Evolutionary conservation across 1,284 basidiomycete species (phyloP).

Genomic region (Ceratobasidium sp.): DNA sequence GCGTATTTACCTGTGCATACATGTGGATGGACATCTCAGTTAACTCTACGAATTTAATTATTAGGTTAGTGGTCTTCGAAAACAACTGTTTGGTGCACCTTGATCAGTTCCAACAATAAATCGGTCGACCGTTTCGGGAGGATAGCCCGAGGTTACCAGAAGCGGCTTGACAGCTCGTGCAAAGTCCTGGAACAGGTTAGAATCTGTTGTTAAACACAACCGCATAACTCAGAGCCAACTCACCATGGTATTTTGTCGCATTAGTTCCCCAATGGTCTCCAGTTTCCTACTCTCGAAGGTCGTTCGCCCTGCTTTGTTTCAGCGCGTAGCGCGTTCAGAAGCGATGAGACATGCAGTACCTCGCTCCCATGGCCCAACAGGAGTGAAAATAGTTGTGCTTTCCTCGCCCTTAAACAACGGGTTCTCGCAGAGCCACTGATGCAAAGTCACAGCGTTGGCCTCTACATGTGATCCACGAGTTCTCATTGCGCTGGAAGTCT

Average conservation of each 20-base stretch:
- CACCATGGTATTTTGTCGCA: conserved; percentile 45
- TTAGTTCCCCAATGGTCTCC: conserved; percentile 41
- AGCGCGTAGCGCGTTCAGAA: background rate
- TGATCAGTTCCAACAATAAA: conserved; percentile 40
- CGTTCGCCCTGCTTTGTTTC: conserved; percentile 22
- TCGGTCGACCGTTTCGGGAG: conserved; percentile 34
- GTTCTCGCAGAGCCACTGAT: conserved; percentile 42
- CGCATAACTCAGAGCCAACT: background rate
- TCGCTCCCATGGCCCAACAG: conserved; percentile 47
- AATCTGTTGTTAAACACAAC: background rate
- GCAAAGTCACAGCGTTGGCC: conserved; percentile 39
- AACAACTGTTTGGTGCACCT: background rate
- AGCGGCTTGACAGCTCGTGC: conserved; percentile 44
- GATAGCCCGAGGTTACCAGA: conserved; percentile 10
- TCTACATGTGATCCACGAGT: conserved; percentile 44
- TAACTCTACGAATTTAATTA: conserved; percentile 1
- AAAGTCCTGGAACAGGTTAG: conserved; percentile 14
- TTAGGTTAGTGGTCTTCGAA: background rate
- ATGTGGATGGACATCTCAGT: conserved; percentile 20
- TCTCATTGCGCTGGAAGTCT: conserved; percentile 43
- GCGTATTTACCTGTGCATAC: conserved; percentile 33
- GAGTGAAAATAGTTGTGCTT: conserved; percentile 42
- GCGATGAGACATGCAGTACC: background rate
- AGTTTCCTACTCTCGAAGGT: conserved; percentile 42
- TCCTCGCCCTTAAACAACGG: conserved; percentile 43